A percentile compares a stretch with the other conserved stretches of the same genome.
Evolutionary conservation across 2,329 filamentous ascomycete genomes (phyloP).

Genomic region (Calycina herbarum): DNA sequence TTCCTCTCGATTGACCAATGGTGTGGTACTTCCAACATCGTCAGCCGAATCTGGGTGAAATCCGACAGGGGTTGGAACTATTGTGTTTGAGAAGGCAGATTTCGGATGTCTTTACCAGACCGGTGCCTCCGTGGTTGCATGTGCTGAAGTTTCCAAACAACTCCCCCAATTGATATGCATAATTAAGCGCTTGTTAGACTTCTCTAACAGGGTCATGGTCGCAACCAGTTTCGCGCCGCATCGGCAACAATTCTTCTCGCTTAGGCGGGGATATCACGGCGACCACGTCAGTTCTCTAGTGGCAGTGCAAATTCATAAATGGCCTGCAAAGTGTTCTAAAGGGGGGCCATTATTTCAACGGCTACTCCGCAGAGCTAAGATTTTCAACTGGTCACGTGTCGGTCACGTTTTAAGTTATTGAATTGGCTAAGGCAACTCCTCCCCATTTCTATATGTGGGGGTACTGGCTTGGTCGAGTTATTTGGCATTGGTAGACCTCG

Average conservation of each 20-base stretch:
- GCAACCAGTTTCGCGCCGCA: neutral
- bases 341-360: too few species aligned
- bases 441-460: too few species aligned
- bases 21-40: neutral
- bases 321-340: too few species aligned
- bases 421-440: too few species aligned
- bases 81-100: neutral
- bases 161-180: neutral
- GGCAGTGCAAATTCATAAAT: too few species aligned
- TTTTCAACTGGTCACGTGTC: too few species aligned
- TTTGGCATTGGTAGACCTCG: too few species aligned
- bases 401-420: too few species aligned
- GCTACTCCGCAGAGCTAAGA: too few species aligned
- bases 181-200: neutral
- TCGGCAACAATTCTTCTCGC: neutral
- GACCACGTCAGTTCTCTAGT: neutral
- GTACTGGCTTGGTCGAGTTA: too few species aligned
- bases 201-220: neutral
- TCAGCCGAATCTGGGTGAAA: neutral
- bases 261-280: neutral
- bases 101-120: neutral
- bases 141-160: neutral
- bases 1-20: neutral
- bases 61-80: neutral
- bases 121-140: neutral